phyloP scores from a whole-genome alignment of 1,139 yeast genomes.

The Scheffersomyces titani region DNA sequence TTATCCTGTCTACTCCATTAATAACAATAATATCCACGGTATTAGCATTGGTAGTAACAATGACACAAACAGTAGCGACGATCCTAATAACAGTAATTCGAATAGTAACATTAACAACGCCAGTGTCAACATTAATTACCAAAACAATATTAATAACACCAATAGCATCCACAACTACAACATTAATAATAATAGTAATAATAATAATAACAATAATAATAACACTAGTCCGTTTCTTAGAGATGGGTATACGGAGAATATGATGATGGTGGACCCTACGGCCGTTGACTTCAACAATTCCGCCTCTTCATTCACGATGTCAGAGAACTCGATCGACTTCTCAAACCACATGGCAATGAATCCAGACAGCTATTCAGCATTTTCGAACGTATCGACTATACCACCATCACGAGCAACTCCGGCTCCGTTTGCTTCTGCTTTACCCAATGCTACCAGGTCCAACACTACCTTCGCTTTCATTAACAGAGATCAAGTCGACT shows the following conservation, averaged over 20 bases:
- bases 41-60: background rate
- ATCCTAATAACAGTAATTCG: background rate
- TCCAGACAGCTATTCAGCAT: background rate
- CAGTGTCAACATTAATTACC: background rate
- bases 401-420: background rate
- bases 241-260: background rate
- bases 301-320: background rate
- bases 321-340: background rate
- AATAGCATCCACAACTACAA: too few species aligned
- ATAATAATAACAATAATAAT: too few species aligned
- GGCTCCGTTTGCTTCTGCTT: constrained; percentile 1
- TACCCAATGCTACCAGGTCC: constrained; percentile 20
- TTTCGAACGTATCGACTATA: background rate
- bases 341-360: background rate
- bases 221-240: background rate
- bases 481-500: constrained; percentile 5
- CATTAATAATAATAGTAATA: background rate
- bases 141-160: background rate
- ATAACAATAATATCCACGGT: constrained; percentile 1
- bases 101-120: background rate
- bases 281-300: background rate
- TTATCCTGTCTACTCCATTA: constrained; percentile 41
- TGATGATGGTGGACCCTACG: background rate
- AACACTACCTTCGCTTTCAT: constrained; percentile 14
- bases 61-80: background rate